These are phyloP conservation scores for Verticillium nubilum DNA, from an alignment of 2,329 filamentous ascomycete species.

Conservation along the genomic window DNA sequence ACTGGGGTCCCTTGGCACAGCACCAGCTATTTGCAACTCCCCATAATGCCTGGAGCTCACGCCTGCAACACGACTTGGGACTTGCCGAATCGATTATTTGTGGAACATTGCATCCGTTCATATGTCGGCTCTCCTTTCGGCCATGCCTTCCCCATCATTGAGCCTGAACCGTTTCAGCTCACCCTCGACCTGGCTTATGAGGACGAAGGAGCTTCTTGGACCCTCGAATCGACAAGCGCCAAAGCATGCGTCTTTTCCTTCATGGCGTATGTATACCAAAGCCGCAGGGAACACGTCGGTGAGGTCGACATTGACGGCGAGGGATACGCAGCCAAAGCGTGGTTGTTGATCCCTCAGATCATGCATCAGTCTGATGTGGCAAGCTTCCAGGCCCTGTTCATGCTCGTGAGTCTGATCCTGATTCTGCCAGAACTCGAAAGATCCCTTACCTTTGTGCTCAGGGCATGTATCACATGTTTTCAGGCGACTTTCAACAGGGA, in stretches of 20 bases:
- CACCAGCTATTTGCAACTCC: background rate
- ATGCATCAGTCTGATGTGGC: conserved; percentile 37
- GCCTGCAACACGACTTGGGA: conserved; percentile 9
- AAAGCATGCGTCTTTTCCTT: conserved; percentile 46
- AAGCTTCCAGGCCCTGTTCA: conserved; percentile 37
- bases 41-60: conserved; percentile 6
- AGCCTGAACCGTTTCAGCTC: conserved; percentile 37
- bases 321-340: conserved; percentile 31
- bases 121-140: conserved; percentile 28
- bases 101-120: conserved; percentile 17
- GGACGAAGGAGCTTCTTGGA: conserved; percentile 7
- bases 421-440: background rate
- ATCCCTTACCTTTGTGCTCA: conserved; percentile 6
- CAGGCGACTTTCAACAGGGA: conserved; percentile 39
- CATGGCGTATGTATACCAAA: conserved; percentile 28
- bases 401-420: conserved; percentile 34
- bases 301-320: conserved; percentile 30
- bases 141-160: conserved; percentile 42
- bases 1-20: background rate
- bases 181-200: conserved; percentile 40
- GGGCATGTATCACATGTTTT: conserved; percentile 36
- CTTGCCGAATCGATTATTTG: conserved; percentile 28
- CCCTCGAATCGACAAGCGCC: conserved; percentile 24
- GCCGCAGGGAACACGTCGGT: conserved; percentile 8
- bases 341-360: conserved; percentile 34